Evolutionary conservation across 352 stramenopile genomes (phyloP), one percentile per base, ranked within the genome.

Genomic region (Phytophthora pseudosyringae): DNA sequence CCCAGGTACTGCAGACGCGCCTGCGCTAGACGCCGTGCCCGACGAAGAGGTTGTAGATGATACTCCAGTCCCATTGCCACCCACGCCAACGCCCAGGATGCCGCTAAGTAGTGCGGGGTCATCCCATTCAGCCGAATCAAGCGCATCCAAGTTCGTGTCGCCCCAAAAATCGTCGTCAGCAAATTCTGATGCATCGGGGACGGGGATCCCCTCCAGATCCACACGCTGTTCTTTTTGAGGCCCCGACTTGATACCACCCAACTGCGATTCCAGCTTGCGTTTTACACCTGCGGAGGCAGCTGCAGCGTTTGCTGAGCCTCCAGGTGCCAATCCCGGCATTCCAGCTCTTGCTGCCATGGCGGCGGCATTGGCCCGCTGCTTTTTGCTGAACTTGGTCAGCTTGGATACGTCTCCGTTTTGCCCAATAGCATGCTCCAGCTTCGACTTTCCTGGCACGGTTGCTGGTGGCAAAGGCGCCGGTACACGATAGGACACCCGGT

Each of bases 111-210:
- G 81, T 3, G 78, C 80, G 2, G 83, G 69, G 41, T 96, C 88
- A 44, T 96, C 84, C 88, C 88, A 96, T 10, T 87, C 84, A 8
- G 81, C 85, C 5, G 88, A 89, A 72, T 96, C 88, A 25, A 96
- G 61, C 5, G 83, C 86, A 62, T 94, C 88, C 46, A 96, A 65
- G 62, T 96, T 94, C 8, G 88, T 94, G 43, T 94, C 84, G 11
- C 88, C 88, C 88, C 88, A 96, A 45, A 96, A 96, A 54, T 94
- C 86, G 48, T 96, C 88, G 48, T 96, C 86, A 40, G 84, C 84
- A 56, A 94, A 92, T 44, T 90, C 86, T 0, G 80, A 82, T 35
- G 83, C 71, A 26, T 93, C 84, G 0, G 82, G 78, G 1, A 95
- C 59, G 6, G 86, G 86, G 40, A 93, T 91, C 2, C 84, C 86